Percentiles rank a stretch among this genome's conserved stretches.
Evolutionary conservation across 2,329 filamentous ascomycete species (phyloP).

Genomic region (Colletotrichum chlorophyti): DNA sequence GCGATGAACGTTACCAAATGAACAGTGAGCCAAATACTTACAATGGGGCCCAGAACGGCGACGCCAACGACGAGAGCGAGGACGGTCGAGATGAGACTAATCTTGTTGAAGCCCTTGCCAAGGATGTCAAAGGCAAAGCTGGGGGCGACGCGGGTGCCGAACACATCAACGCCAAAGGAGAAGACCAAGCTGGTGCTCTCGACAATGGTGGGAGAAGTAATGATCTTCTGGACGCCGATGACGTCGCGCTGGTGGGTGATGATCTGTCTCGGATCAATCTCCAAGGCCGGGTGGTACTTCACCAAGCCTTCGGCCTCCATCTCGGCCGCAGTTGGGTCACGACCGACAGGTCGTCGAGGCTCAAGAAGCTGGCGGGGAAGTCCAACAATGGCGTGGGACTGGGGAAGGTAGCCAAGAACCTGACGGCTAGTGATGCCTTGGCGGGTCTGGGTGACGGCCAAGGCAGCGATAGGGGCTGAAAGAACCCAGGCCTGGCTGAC

Average conservation of each 20-base stretch:
- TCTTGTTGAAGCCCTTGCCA: slow-evolving; percentile 91
- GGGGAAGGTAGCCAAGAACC: slow-evolving; percentile 79
- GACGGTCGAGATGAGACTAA: slow-evolving; percentile 84
- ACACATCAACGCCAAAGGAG: slow-evolving; percentile 87
- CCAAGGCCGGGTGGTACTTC: slow-evolving; percentile 77
- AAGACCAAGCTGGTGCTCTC: slow-evolving; percentile 94
- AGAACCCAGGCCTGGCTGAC: slow-evolving; percentile 83
- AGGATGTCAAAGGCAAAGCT: slow-evolving; percentile 91
- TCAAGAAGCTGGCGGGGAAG: slow-evolving; percentile 83
- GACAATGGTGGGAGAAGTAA: slow-evolving; percentile 78
- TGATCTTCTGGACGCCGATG: slow-evolving; percentile 74
- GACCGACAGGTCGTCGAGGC: slow-evolving; percentile 82
- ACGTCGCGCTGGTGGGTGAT: slow-evolving; percentile 86
- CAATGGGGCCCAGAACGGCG: slow-evolving; percentile 81
- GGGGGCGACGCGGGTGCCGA: slow-evolving; percentile 84
- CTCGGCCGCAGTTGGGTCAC: slow-evolving; percentile 82
- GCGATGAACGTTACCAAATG: slow-evolving; percentile 22
- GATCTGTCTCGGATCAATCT: slow-evolving; percentile 82
- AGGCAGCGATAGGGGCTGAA: slow-evolving; percentile 76
- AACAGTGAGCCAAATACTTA: slow-evolving; percentile 61
- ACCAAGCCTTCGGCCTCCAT: slow-evolving; percentile 79
- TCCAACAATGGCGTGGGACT: slow-evolving; percentile 76
- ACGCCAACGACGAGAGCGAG: slow-evolving; percentile 80
- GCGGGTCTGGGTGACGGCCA: slow-evolving; percentile 86
- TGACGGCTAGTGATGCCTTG: slow-evolving; percentile 90